Conservation (phyloP, 139 green algal species). For the Chlamydomonas applanata region DNA sequence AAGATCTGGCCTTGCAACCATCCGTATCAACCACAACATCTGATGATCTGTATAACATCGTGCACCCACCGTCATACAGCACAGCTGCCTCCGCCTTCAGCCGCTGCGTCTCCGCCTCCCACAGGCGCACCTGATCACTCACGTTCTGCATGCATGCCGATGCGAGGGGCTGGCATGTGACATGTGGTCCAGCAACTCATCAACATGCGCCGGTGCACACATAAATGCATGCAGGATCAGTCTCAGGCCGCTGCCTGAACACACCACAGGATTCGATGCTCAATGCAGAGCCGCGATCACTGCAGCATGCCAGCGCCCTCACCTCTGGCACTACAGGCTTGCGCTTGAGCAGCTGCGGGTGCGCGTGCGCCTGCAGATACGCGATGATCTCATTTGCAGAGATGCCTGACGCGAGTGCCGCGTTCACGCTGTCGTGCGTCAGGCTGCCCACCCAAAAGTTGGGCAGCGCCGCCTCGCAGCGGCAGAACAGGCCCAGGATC, state of each 20-base stretch:
- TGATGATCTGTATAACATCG: neutral
- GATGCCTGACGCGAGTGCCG: constrained; percentile 61
- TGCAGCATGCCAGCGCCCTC: too few species aligned
- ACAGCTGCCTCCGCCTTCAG: constrained; percentile 23
- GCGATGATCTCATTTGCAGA: constrained; percentile 55
- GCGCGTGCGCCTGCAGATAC: constrained; percentile 59
- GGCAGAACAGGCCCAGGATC: constrained; percentile 74
- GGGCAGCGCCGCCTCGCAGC: constrained; percentile 78
- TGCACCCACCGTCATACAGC: constrained; percentile 39
- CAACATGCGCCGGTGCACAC: neutral
- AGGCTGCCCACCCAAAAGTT: constrained; percentile 88
- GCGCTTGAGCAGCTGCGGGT: constrained; percentile 29
- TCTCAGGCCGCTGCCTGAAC: too few species aligned
- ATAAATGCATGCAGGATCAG: neutral
- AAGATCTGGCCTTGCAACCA: neutral
- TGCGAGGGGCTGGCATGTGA: neutral
- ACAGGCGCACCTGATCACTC: constrained; percentile 55
- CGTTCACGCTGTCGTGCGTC: constrained; percentile 67
- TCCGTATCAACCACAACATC: neutral
- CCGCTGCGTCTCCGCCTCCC: constrained; percentile 60
- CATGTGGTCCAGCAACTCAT: too few species aligned
- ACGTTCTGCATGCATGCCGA: constrained; percentile 4
- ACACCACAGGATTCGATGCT: too few species aligned
- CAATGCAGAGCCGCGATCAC: too few species aligned
- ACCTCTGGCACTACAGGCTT: constrained; percentile 28